Base-by-base conservation (phyloP, 257 asterid species). In the Linaria vulgaris region DNA sequence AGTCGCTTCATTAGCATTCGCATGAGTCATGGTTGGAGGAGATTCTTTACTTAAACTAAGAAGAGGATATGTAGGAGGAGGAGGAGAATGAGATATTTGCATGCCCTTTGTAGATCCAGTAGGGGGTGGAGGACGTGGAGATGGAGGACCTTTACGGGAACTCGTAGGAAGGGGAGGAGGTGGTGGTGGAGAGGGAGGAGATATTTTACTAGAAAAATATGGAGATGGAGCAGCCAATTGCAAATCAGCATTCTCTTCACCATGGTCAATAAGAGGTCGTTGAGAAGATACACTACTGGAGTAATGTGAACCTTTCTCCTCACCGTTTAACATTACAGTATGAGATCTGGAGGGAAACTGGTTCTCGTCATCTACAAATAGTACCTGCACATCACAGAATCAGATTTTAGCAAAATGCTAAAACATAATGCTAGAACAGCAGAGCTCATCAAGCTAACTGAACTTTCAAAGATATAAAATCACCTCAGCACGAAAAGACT, bases 401-500 rank as follows among this genome's bases (percentile, higher is more conserved):
- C 39, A 67, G 45, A 71, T 63, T 61, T 73, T 44, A 53, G 23
- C 16, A 60, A 68, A 69, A 57, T 59, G 69, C 52, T 74, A 68
- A 38, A 59, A 13, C 13, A 64, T 10, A 63, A 66, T 34, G 9
- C 51, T 59, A 68, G n/a, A n/a, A n/a, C 22, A 56, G 41, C 22
- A 43, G 44, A 9, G 34, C 63, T 68, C 46, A 72, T 61, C 68
- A 44, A 44, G 51, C 25, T 44, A 52, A 24, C 41, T 67, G 46
- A 60, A 45, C 50, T 64, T 56, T 59, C 39, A 17, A 44, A 72
- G 25, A 12, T 14, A 37, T 22, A 65, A 69, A 71, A 34, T 57
- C 73, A 91, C 98, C 97, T 92, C 99, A 77, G 97, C 95, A 68
- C 96, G 89, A 63, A 92, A 92, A 30, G 95, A 94, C 80, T 89